Evolutionary conservation across 1,139 yeast genomes (phyloP), one percentile per base, ranked within the genome.

Genomic region (Ogataea hybrid): DNA sequence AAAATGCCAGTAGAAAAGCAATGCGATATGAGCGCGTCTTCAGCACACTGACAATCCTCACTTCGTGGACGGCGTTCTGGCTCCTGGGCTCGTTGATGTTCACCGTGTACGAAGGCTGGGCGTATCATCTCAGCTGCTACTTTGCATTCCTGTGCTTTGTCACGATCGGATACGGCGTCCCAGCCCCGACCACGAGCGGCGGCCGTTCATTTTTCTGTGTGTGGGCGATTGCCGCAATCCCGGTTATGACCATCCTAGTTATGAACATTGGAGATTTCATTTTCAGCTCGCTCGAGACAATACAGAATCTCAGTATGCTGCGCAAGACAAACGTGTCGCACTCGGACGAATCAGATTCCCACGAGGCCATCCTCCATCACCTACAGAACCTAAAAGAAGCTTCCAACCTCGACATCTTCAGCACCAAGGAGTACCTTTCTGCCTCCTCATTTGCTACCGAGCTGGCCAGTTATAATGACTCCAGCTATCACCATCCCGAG

Each of bases 141-240:
- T 87, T 86, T 57, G 79, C 90, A 47, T 78, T 83, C 49, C 66
- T 85, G 41, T 81, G 92, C 55, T 72, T 88, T 44, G 64, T 87
- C 21, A 86, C 96, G 0, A 83, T 88, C 44, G 96, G 96, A 0
- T 87, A 84, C 62, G 96, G 96, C 23, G 90, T 83, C 54, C 81
- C 67, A 53, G 70, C 79, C 0, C 95, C 95, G 0, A 47, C 44
- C 3, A 62, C 81, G 0, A 64, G 80, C 1, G 79, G 85, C 6
- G 95, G 95, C 0, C 65, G 85, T 33, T 75, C 82, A 0, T 79
- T 87, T 52, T 88, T 87, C 56, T 79, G 85, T 9, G 63, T 78
- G 4, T 88, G 96, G 95, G 84, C 90, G 0, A 61, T 87, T 17
- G 69, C 79, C 6, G 95, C 96, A 0, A 84, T 88, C 12, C 96